Base-by-base conservation (phyloP, 345 rosid species). In the Dovyalis caffra region DNA sequence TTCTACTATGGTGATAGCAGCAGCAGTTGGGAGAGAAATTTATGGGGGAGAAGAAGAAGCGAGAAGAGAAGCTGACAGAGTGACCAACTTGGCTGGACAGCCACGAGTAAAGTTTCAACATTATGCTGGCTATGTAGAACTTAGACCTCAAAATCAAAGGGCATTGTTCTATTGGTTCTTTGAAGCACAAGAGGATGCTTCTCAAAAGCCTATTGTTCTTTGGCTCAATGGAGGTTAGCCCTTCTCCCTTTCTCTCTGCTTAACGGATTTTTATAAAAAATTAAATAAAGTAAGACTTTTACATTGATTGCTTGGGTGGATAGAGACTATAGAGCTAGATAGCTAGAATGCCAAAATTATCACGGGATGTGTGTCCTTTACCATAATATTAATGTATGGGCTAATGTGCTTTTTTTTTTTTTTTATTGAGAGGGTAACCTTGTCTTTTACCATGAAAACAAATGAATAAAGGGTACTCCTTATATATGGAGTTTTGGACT, bases 161-260 rank as follows among this genome's bases (percentile, higher is more conserved):
- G 88, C 92, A 1, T 79, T 91, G 47, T 91, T 88, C 82, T 89
- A 91, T 64, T 89, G 92, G 93, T 89, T 91, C 81, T 91, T 91
- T 33, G 91, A 89, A 84, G 88, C 92, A 0, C 84, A 84, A 64
- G 45, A 67, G 1, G 77, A 47, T 40, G 69, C 78, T 0, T 65
- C 87, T 25, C 53, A 5, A 16, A 87, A 83, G 26, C 93, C 96
- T 70, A 88, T 91, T 1, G 87, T 91, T 49, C 87, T 91, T 21
- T 91, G 93, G 96, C 96, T 91, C 82, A 87, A 89, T 70, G 92
- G 92, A 85, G 93, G 93, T 89, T 66, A 18, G 21, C 31, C 29
- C n/a, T 15, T 53, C 25, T 4, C n/a, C n/a, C 34, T 7, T 20
- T 14, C n/a, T 14, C 23, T 29, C 15, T 18, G 15, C 18, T 14